Conservation (phyloP, 805 yeast genomes). For the Cyberlindnera maritima region DNA sequence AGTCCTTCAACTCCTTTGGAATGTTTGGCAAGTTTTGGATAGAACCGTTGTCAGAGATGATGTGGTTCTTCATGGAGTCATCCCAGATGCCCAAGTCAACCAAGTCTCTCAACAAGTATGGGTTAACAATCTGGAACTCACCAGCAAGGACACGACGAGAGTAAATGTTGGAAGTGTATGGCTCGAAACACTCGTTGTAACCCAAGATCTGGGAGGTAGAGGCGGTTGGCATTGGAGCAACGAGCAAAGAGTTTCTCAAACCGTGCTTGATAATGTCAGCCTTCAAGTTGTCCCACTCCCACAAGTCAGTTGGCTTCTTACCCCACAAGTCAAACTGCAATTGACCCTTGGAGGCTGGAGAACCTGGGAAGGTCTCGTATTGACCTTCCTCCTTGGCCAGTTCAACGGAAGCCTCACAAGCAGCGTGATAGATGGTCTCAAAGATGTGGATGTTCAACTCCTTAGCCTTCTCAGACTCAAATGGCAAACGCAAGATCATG, state of each 20-base stretch:
- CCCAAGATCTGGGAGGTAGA: conserved; percentile 96
- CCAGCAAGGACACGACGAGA: conserved; percentile 90
- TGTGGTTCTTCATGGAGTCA: conserved; percentile 70
- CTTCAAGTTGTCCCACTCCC: conserved; percentile 84
- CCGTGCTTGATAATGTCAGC: conserved; percentile 60
- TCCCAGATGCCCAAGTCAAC: conserved; percentile 83
- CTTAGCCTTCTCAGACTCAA: conserved; percentile 79
- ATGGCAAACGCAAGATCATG: conserved; percentile 76
- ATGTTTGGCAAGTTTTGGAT: conserved; percentile 71
- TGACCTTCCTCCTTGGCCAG: conserved; percentile 67
- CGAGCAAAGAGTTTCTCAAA: conserved; percentile 79
- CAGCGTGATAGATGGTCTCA: conserved; percentile 94
- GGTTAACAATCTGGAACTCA: conserved; percentile 90
- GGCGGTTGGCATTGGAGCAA: conserved; percentile 98
- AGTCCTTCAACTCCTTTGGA: conserved; percentile 70
- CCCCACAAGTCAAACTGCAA: conserved; percentile 90
- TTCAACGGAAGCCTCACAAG: conserved; percentile 84
- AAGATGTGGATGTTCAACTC: conserved; percentile 78
- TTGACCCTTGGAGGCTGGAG: conserved; percentile 85
- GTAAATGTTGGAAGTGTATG: conserved; percentile 92
- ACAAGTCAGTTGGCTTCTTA: conserved; percentile 67
- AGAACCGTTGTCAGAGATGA: conserved; percentile 80
- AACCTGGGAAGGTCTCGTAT: conserved; percentile 73
- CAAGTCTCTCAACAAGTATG: conserved; percentile 78
- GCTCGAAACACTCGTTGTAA: conserved; percentile 94